Percentiles rank a stretch among this genome's conserved stretches.
Conservation (phyloP, 1,284 basidiomycete species). For the Tilletia indica region DNA sequence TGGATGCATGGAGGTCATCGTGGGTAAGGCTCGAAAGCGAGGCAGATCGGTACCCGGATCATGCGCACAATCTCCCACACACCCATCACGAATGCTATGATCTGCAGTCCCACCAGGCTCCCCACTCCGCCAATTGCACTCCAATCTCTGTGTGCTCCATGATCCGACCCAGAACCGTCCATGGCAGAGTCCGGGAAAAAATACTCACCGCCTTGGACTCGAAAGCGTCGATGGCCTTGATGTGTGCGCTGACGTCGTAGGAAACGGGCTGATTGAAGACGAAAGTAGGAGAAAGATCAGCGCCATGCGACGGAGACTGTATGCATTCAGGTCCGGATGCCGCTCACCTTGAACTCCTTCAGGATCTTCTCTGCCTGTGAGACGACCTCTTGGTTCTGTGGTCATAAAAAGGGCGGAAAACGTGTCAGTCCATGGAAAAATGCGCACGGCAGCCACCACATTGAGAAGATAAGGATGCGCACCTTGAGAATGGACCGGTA, state of each 20-base stretch:
- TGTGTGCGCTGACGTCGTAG: conserved; percentile 87
- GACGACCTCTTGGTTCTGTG: conserved; percentile 85
- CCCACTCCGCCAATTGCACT: too few relatives aligned
- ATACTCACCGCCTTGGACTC: conserved; percentile 87
- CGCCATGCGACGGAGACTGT: too few relatives aligned
- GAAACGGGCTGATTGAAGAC: conserved; percentile 72
- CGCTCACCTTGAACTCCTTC: conserved; percentile 58
- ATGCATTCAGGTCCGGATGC: neutral
- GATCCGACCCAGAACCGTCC: too few relatives aligned
- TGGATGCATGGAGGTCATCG: too few relatives aligned
- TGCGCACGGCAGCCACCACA: neutral
- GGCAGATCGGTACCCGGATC: too few relatives aligned
- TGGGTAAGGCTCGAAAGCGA: too few relatives aligned
- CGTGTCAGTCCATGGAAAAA: neutral
- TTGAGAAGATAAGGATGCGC: neutral
- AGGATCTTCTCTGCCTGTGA: conserved; percentile 89
- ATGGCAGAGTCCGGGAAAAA: neutral
- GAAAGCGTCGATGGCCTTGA: conserved; percentile 96
- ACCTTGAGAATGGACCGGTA: conserved; percentile 75
- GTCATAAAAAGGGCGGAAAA: neutral
- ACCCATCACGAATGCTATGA: too few relatives aligned
- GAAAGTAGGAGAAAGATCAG: conserved; percentile 61
- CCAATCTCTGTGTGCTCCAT: too few relatives aligned
- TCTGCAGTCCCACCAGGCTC: too few relatives aligned
- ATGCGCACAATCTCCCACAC: too few relatives aligned